Evolutionary conservation across 164 flowering plant species (phyloP).

Genomic region (Magnolia sinica): DNA sequence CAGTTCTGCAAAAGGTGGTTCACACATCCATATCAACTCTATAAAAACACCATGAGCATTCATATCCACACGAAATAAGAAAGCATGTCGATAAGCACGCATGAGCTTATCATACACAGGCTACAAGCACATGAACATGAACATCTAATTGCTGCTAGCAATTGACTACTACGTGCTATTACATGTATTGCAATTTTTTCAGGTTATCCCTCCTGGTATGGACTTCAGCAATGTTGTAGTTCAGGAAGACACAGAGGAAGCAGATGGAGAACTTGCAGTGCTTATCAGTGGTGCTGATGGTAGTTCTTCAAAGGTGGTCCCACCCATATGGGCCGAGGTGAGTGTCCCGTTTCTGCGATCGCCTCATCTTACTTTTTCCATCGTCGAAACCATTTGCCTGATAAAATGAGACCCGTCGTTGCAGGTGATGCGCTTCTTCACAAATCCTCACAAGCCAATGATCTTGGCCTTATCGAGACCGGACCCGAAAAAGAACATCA

Average conservation of each 20-base stretch:
- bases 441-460: constrained; percentile 95
- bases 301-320: constrained; percentile 68
- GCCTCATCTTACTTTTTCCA: background rate
- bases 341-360: constrained; percentile 14
- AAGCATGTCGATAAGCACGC: no score
- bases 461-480: constrained; percentile 91
- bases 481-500: constrained; percentile 89
- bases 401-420: background rate
- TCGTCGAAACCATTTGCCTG: background rate
- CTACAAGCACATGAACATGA: no score
- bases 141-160: background rate
- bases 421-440: constrained; percentile 84
- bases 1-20: no score
- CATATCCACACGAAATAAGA: no score
- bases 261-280: constrained; percentile 69
- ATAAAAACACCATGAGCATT: no score
- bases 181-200: constrained; percentile 2
- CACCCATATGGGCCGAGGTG: constrained; percentile 87
- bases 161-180: background rate
- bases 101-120: no score
- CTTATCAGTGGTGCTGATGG: constrained; percentile 50
- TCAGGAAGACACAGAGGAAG: constrained; percentile 67
- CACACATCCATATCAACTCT: no score
- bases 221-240: constrained; percentile 77
- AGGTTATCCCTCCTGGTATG: constrained; percentile 99